These are phyloP conservation scores for Dothiorella sarmentorum DNA, from an alignment of 2,329 filamentous ascomycete genomes.

Conservation along the genomic window DNA sequence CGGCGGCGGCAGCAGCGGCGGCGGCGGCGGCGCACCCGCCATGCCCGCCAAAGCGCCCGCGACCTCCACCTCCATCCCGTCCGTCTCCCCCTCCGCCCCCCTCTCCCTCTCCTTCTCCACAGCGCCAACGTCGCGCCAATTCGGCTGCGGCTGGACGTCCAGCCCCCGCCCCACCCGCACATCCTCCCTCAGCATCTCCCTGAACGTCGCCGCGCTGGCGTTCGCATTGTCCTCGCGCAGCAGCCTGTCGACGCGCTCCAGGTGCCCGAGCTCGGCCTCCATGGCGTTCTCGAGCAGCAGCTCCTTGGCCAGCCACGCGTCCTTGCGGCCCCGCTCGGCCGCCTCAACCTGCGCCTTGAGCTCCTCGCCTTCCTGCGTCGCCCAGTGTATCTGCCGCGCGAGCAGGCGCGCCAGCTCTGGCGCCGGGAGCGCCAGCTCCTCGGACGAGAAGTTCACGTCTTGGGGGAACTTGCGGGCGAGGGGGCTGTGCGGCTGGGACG, in stretches of 20 bases:
- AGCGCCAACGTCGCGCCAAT: background rate
- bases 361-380: conserved; percentile 61
- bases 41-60: background rate
- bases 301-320: conserved; percentile 79
- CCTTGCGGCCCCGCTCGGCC: conserved; percentile 63
- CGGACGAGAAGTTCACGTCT: conserved; percentile 59
- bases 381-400: conserved; percentile 67
- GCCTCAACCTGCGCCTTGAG: conserved; percentile 63
- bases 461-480: conserved; percentile 52
- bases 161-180: conserved; percentile 19
- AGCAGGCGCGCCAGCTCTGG: conserved; percentile 63
- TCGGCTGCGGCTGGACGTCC: conserved; percentile 8
- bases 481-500: conserved; percentile 57
- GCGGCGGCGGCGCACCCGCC: background rate
- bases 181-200: conserved; percentile 37
- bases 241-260: conserved; percentile 32
- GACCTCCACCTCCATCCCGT: background rate
- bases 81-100: background rate
- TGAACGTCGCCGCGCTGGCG: conserved; percentile 26
- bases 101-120: background rate
- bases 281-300: conserved; percentile 71
- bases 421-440: conserved; percentile 64
- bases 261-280: conserved; percentile 60
- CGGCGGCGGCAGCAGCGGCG: no score
- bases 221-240: conserved; percentile 29